Base-by-base conservation (phyloP, 140 eudicot species). In the Flaveria floridana region DNA sequence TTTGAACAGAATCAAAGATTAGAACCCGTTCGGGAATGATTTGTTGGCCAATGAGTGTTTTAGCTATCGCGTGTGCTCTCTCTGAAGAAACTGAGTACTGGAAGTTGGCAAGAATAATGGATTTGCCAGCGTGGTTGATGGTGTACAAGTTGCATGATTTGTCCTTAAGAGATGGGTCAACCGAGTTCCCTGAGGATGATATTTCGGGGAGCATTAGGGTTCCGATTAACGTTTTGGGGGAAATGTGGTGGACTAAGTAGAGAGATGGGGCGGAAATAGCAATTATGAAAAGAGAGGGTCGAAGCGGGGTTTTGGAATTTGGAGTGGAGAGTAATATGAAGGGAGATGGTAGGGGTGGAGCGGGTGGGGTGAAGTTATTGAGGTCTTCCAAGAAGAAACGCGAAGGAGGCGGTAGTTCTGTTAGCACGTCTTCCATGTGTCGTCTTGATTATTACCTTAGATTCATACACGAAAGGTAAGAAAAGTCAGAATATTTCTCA, bases 321-420 rank as follows among this genome's bases (percentile, higher is more conserved):
- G 91, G 75, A 47, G 57, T 46, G 2, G 96, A 79, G 83, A 90
- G 87, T 50, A 87, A 65, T 5, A 88, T 68, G 78, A 86, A 85
- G 3, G 99, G 97, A n/a, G 85, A 74, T 8, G 99, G 99, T 46
- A 94, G 84, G 58, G 87, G 79, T 72, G 87, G 82, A 39, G 94
- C 71, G 21, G 97, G 93, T 65, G 96, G 99, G 52, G 90, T 78
- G 77, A 94, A 94, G 87, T 85, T 94, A 75, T 94, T 88, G 41
- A 94, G 96, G 70, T 90, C 99, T 82, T 94, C 99, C 79, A 84
- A 52, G 65, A 90, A 85, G 80, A 94, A 88, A 68, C 99, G 87
- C 25, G 99, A 94, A 74, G 99, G 99, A 66, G 99, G 99, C 37
- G 99, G 99, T 61, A 86, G 61, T 21, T 90, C 99, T 41, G 99